Conservation (phyloP, 768 basidiomycete genomes). For the Pisolithus tinctorius region DNA sequence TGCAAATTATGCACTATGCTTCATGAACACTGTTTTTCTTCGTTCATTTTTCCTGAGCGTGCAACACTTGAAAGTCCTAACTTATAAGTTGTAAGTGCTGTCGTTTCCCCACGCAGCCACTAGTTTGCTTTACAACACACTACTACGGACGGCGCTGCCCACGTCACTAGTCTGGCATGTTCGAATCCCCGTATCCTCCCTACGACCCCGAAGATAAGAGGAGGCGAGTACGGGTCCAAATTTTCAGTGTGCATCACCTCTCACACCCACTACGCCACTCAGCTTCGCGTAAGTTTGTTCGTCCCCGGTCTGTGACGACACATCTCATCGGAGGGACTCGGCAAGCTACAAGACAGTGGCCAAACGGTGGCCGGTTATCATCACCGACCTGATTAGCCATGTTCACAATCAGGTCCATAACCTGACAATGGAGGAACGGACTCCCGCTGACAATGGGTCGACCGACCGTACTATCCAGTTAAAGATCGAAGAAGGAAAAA, state of each 20-base stretch:
- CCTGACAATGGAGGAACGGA: slow-evolving; percentile 38
- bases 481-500: slow-evolving; percentile 60
- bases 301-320: not conserved
- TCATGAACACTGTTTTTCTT: too few species aligned
- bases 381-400: slow-evolving; percentile 68
- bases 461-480: not conserved
- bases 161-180: slow-evolving; percentile 18
- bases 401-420: slow-evolving; percentile 59
- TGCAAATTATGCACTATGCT: too few species aligned
- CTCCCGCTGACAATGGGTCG: slow-evolving; percentile 22
- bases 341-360: slow-evolving; percentile 51
- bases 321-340: not conserved
- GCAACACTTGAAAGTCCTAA: too few species aligned
- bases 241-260: not conserved
- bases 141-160: not conserved
- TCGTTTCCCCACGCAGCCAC: too few species aligned
- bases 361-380: slow-evolving; percentile 71
- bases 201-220: slow-evolving; percentile 68
- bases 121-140: too few species aligned
- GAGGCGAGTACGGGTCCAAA: slow-evolving; percentile 36
- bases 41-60: too few species aligned
- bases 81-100: too few species aligned
- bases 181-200: slow-evolving; percentile 54
- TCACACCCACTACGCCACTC: not conserved
- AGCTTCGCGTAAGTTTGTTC: not conserved